These are phyloP conservation scores for Rhizopogon roseolus DNA, from an alignment of 768 basidiomycete genomes.

Conservation along the genomic window DNA sequence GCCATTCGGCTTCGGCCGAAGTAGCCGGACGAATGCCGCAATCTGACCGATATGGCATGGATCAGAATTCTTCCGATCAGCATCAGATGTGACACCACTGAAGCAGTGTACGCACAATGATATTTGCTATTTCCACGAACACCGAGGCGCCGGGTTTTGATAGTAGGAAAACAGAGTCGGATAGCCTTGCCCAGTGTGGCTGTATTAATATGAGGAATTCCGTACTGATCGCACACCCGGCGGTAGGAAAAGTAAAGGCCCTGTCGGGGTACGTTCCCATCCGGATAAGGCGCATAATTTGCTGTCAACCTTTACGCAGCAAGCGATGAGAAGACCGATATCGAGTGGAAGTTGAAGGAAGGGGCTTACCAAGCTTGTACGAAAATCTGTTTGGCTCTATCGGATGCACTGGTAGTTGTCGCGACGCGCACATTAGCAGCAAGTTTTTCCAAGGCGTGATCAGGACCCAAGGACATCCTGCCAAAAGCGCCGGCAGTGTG, in stretches of 20 bases:
- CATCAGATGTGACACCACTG: constrained; percentile 28
- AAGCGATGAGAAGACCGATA: constrained; percentile 13
- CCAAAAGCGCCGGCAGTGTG: constrained; percentile 73
- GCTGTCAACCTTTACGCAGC: constrained; percentile 66
- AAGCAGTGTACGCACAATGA: constrained; percentile 63
- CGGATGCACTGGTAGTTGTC: constrained; percentile 87
- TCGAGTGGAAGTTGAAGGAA: constrained; percentile 12
- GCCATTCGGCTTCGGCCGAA: constrained; percentile 85
- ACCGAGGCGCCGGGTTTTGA: constrained; percentile 91
- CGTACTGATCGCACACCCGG: constrained; percentile 87
- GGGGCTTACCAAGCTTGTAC: constrained; percentile 81
- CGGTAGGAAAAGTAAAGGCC: constrained; percentile 93
- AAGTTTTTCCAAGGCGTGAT: constrained; percentile 80
- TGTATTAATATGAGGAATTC: constrained; percentile 92
- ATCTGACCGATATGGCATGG: constrained; percentile 44
- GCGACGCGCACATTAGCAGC: constrained; percentile 85
- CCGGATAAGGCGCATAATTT: constrained; percentile 87
- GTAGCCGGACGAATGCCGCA: constrained; percentile 92
- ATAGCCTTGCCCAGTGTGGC: constrained; percentile 95
- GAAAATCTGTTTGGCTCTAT: constrained; percentile 88
- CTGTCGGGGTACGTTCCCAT: constrained; percentile 91
- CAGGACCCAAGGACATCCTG: constrained; percentile 69
- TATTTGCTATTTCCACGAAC: constrained; percentile 96
- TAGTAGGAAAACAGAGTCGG: constrained; percentile 87
- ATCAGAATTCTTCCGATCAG: constrained; percentile 27